Evolutionary conservation across 768 basidiomycete genomes (phyloP).

Genomic region (Dioszegia crocea): DNA sequence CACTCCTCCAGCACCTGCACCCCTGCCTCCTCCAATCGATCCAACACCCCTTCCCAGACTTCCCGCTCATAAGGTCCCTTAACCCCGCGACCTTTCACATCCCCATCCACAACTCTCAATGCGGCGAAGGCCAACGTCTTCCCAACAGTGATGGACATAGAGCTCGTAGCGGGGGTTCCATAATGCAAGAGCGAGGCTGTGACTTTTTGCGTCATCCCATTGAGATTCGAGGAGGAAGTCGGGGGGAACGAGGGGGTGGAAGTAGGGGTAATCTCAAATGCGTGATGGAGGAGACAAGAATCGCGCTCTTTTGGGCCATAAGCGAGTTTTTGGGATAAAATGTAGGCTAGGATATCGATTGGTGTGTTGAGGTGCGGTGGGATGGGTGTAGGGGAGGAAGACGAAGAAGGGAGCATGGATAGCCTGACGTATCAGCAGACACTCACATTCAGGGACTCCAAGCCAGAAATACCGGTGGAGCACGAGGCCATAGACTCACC

Average conservation of each 20-base stretch:
- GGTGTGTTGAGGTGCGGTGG: slow-evolving; percentile 11
- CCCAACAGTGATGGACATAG: slow-evolving; percentile 89
- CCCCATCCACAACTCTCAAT: slow-evolving; percentile 64
- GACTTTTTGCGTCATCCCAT: slow-evolving; percentile 58
- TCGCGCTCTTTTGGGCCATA: slow-evolving; percentile 73
- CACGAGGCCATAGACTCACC: slow-evolving; percentile 21
- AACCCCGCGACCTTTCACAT: slow-evolving; percentile 59
- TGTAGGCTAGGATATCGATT: slow-evolving; percentile 68
- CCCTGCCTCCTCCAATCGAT: slow-evolving; percentile 56
- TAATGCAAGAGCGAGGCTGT: slow-evolving; percentile 65
- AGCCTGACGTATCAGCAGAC: slow-evolving; percentile 13
- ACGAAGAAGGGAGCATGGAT: background rate
- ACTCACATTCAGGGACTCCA: background rate
- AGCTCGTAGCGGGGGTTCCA: slow-evolving; percentile 60
- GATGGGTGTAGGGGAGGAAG: background rate
- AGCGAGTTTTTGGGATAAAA: slow-evolving; percentile 67
- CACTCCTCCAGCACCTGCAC: slow-evolving; percentile 48
- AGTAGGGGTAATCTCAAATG: slow-evolving; percentile 58
- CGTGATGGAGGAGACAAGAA: slow-evolving; percentile 79
- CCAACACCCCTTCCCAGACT: slow-evolving; percentile 64
- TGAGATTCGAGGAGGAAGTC: background rate
- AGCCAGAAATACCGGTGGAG: background rate
- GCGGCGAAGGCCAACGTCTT: slow-evolving; percentile 82
- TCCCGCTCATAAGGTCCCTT: slow-evolving; percentile 61
- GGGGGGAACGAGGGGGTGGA: background rate